Evolutionary conservation across 2,329 filamentous ascomycete species (phyloP), one percentile per base, ranked within the genome.

Genomic region (Geoglossum cookeanum): DNA sequence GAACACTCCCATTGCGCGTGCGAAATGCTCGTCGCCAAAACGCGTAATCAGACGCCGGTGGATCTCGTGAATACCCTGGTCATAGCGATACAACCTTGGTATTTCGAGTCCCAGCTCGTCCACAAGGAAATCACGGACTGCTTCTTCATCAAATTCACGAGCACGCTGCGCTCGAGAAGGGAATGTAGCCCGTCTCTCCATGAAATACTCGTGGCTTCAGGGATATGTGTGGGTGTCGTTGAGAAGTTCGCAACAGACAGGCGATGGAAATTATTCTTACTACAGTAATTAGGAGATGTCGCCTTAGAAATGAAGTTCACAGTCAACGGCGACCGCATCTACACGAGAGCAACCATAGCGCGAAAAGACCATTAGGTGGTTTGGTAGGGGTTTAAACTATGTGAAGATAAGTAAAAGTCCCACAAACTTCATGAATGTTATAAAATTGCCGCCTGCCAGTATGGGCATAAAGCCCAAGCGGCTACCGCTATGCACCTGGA

Each of bases 21-120:
- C 58, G 7, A 61, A 56, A 45, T 63, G 58, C 29, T 55, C 42
- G 51, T 59, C 57, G 15, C 64, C 64, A 58, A 63, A 65, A 48
- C 58, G 57, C 42, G 60, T 60, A 13, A 63, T 49, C 13, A 65
- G 62, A 42, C 59, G 56, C 51, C 56, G 60, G 42, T 63, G 64
- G 35, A 65, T 60, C 49, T 65, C 63, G 58, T 65, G 63, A 58
- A 65, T 65, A 37, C 64, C 64, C 42, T 63, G 59, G 13, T 58
- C 58, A 59, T 64, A 65, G 8, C 63, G 63, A 54, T 63, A 64
- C 56, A 56, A 58, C 47, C 60, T 61, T 27, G 64, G 62, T 33
- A 65, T 58, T 22, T 59, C 59, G 8, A 56, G 42, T 27, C 63
- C 64, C 6, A 65, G 59, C 55, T 64, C 62, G n/a, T 62, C 59